Base-by-base conservation (phyloP, 2,329 filamentous ascomycete genomes). In the Pseudonectria buxi region DNA sequence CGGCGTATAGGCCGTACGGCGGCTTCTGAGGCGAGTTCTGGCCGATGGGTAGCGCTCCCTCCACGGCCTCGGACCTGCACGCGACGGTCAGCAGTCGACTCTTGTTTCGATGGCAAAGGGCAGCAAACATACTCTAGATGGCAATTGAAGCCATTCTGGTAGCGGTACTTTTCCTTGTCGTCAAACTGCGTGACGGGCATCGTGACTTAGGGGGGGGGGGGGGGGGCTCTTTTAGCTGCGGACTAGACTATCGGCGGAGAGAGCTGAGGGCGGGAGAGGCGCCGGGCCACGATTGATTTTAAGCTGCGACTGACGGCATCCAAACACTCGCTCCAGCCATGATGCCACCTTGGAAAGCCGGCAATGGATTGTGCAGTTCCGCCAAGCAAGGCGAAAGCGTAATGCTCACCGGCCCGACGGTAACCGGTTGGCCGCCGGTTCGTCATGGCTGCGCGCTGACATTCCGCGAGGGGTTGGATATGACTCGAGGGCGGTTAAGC, bases 1-100 rank as follows among this genome's bases (percentile, higher is more conserved):
- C 87, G 18, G 86, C 78, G 62, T 92, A 92, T 18, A 94, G 76
- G 1, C 86, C 86, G 46, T 79, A 77, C 0, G 84, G 73, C 0
- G 80, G 80, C 55, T 87, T 86, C 57, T 94, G 86, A 0, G 87
- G 87, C 3, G 83, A 86, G 67, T 94, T 94, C 28, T 81, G 74
- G 32, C 74, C 86, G 39, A 86, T 56, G 7, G 87, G 86, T 5
- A 90, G 69, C 5, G 86, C 81, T 13, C 80, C 83, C 12, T 79
- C 69, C 37, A 90, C 67, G 29, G 86, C 85, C 68, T 92, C 86
- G 28, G 83, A 78, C 56, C 84, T 89, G 51, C 2, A 18, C 4
- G 4, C 4, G 2, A 24, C 12, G 1, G 29, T 51, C 30, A 53
- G 41, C 10, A 15, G n/a, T n/a, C n/a, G n/a, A n/a, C n/a, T n/a